Base-by-base conservation (phyloP, 148 eudicot species). In the Vaccinium myrtillus region DNA sequence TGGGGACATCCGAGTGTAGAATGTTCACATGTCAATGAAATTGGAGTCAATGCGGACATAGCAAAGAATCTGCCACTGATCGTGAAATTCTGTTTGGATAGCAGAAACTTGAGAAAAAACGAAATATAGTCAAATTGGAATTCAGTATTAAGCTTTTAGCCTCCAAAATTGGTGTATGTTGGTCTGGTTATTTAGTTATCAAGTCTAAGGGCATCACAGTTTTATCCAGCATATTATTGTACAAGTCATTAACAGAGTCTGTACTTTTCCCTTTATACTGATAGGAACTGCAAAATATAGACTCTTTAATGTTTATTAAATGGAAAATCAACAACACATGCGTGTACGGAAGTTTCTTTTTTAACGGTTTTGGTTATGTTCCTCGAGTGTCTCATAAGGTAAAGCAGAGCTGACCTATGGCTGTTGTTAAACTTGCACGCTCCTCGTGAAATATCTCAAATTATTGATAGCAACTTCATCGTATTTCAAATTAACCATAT, bases 11-110 rank as follows among this genome's bases (percentile, higher is more conserved):
- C 6, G 74, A 69, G 39, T 69, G 18, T 27, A 32, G 75, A 71
- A 71, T 71, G 21, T 32, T 30, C 75, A 32, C 19, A 30, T 32
- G 46, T 27, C 16, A 5, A 14, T 71, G 32, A 71, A 71, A 46
- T 36, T 46, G 53, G 50, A 73, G 39, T 14, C 48, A 15, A 18
- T 23, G 12, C 8, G 15, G n/a, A 16, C 13, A 18, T 19, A 19
- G 50, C 11, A 36, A 43, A 75, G 23, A 8, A 36, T 75, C 23
- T 36, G 46, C 50, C 21, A 19, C 49, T 74, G 43, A 36, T 39
- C 48, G 43, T 32, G 61, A 56, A 11, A 18, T 59, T 58, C 27
- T 80, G 82, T 80, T 80, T 80, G 54, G 82, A 59, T 10, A 54
- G 30, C 19, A 61, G 82, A 80, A 80, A 80, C 25, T 25, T 79